These are phyloP conservation scores for Xylariales sp. DNA, from an alignment of 2,329 filamentous ascomycete genomes.

Conservation along the genomic window DNA sequence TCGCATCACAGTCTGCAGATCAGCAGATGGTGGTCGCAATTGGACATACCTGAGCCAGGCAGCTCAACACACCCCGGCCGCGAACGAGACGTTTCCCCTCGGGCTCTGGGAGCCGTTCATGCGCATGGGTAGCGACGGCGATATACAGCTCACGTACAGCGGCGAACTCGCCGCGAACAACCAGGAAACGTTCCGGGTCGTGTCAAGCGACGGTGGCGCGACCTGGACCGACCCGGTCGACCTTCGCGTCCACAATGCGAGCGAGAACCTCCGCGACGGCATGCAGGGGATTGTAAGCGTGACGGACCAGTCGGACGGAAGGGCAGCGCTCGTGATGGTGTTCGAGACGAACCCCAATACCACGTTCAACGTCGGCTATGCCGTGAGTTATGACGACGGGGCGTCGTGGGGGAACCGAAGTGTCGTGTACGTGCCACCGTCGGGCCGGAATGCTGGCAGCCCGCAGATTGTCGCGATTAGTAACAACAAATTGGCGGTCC, in stretches of 20 bases:
- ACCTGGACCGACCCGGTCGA: conserved; percentile 36
- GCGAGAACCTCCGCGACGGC: conserved; percentile 34
- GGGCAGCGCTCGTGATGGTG: conserved; percentile 36
- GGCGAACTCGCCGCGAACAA: conserved; percentile 39
- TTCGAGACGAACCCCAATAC: conserved; percentile 39
- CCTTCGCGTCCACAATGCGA: conserved; percentile 28
- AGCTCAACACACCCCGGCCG: conserved; percentile 33
- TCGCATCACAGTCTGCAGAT: conserved; percentile 45
- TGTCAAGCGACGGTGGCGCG: conserved; percentile 35
- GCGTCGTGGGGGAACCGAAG: conserved; percentile 34
- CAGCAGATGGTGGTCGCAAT: conserved; percentile 34
- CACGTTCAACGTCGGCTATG: conserved; percentile 37
- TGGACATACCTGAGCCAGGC: conserved; percentile 42
- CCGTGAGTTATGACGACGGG: conserved; percentile 39
- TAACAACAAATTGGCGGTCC: conserved; percentile 31
- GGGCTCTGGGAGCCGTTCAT: conserved; percentile 49
- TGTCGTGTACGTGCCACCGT: conserved; percentile 32
- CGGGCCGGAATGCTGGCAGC: conserved; percentile 35
- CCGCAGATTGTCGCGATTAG: conserved; percentile 38
- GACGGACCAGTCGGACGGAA: conserved; percentile 20
- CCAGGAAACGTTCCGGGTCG: conserved; percentile 44
- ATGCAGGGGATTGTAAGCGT: conserved; percentile 38
- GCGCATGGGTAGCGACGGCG: conserved; percentile 28
- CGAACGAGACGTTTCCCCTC: conserved; percentile 33
- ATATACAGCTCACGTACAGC: conserved; percentile 40